Conservation (phyloP, 139 green algal genomes). For the Deuterostichococcus epilithicus region DNA sequence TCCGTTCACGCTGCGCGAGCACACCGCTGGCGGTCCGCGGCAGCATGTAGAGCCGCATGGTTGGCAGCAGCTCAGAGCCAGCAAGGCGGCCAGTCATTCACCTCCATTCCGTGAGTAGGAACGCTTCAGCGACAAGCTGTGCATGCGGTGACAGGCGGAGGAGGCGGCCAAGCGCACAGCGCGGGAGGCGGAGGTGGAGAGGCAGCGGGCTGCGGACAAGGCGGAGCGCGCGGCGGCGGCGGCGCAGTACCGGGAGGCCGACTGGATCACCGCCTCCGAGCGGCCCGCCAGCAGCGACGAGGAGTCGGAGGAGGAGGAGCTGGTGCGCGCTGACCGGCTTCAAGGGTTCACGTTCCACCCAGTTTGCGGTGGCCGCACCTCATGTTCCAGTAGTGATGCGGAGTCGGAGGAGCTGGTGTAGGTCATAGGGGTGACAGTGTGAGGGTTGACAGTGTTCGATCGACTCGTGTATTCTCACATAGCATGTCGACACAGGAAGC, state of each 20-base stretch:
- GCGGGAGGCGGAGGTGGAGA: neutral
- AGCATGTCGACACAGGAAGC: too few species aligned
- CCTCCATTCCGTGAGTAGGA: too few species aligned
- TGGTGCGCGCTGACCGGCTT: neutral
- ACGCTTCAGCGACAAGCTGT: too few species aligned
- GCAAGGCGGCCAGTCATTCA: neutral
- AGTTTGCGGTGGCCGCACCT: too few species aligned
- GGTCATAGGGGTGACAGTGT: too few species aligned
- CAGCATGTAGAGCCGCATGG: too few species aligned
- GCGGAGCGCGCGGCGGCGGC: slow-evolving; percentile 29
- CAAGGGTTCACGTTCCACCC: too few species aligned
- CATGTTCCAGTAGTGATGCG: neutral
- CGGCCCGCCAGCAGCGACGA: slow-evolving; percentile 4
- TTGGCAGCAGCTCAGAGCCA: too few species aligned
- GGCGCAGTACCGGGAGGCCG: slow-evolving; percentile 36
- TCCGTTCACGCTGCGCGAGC: too few species aligned
- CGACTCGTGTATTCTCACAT: too few species aligned
- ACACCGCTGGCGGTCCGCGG: too few species aligned
- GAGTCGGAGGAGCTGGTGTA: slow-evolving; percentile 35
- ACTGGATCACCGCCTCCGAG: slow-evolving; percentile 27
- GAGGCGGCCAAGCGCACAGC: slow-evolving; percentile 6
- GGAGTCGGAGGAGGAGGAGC: slow-evolving; percentile 27
- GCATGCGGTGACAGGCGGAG: slow-evolving; percentile 13
- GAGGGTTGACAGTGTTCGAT: too few species aligned
- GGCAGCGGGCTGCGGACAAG: slow-evolving; percentile 25